phyloP scores from a whole-genome alignment of 192 early-diverging fungal species.

The Entophlyctis helioformis region DNA sequence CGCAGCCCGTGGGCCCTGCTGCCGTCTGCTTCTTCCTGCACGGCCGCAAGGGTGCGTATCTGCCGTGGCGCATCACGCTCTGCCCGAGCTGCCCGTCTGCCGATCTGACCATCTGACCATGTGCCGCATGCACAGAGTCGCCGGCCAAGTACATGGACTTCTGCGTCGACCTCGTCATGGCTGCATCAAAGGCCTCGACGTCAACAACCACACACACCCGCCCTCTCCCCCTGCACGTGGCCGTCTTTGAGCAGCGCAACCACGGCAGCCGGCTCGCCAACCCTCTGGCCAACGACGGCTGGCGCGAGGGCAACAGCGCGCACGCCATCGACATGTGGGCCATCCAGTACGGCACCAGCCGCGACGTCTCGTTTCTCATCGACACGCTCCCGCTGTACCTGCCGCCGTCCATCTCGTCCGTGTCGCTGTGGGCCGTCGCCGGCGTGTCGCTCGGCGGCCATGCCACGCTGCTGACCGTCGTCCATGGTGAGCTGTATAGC shows the following conservation, averaged over 20 bases:
- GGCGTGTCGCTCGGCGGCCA: slow-evolving; percentile 45
- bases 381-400: slow-evolving; percentile 35
- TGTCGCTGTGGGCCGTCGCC: slow-evolving; percentile 28
- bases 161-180: too few relatives aligned
- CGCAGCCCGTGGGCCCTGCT: too few relatives aligned
- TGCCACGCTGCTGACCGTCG: slow-evolving; percentile 23
- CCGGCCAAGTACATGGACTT: too few relatives aligned
- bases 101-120: too few relatives aligned
- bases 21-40: slow-evolving; percentile 11
- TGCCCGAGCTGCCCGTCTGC: too few relatives aligned
- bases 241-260: slow-evolving; percentile 41
- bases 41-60: neutral
- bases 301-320: slow-evolving; percentile 22
- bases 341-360: slow-evolving; percentile 26
- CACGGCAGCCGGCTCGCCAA: slow-evolving; percentile 32
- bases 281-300: slow-evolving; percentile 16
- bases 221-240: slow-evolving; percentile 10
- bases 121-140: too few relatives aligned
- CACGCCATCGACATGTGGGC: slow-evolving; percentile 15
- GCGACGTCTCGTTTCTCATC: slow-evolving; percentile 30
- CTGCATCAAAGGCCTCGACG: too few relatives aligned
- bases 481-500: slow-evolving; percentile 15
- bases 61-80: too few relatives aligned
- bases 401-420: neutral
- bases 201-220: neutral